phyloP scores from a whole-genome alignment of 2,329 filamentous ascomycete genomes.

The Cyclaneusma minus region DNA sequence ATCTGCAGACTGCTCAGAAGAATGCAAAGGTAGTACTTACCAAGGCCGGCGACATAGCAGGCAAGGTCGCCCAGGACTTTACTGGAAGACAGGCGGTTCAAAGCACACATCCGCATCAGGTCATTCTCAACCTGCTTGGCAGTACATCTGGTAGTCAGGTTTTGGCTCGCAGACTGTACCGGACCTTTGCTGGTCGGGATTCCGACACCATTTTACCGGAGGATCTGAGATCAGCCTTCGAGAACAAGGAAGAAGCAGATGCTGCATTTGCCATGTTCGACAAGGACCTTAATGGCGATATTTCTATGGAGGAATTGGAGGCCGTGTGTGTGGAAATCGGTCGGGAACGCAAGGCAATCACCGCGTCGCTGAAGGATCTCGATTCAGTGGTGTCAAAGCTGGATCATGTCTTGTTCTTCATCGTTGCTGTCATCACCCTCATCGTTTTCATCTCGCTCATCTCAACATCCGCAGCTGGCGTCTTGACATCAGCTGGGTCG shows the following conservation, averaged over 20 bases:
- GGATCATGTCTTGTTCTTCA: conserved; percentile 75
- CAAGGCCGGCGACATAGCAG: conserved; percentile 74
- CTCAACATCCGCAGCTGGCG: conserved; percentile 77
- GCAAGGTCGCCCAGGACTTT: conserved; percentile 78
- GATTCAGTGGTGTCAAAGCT: conserved; percentile 88
- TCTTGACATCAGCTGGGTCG: conserved; percentile 79
- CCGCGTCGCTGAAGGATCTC: conserved; percentile 83
- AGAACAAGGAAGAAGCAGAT: conserved; percentile 71
- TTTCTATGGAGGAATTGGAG: conserved; percentile 89
- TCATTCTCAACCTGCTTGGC: conserved; percentile 63
- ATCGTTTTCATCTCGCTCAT: conserved; percentile 83
- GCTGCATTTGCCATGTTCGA: conserved; percentile 87
- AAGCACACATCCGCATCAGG: conserved; percentile 68
- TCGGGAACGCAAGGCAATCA: conserved; percentile 87
- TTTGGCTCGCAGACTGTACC: conserved; percentile 73
- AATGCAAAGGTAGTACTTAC: conserved; percentile 62
- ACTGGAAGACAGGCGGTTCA: conserved; percentile 56
- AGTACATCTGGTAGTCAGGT: conserved; percentile 64
- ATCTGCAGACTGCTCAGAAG: conserved; percentile 53
- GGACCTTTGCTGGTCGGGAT: conserved; percentile 63
- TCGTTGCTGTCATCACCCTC: conserved; percentile 65
- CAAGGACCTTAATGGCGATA: conserved; percentile 92
- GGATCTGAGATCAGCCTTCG: conserved; percentile 66
- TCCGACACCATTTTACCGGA: conserved; percentile 64
- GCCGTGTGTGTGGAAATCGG: conserved; percentile 89